Base-by-base conservation (phyloP, 2,329 filamentous ascomycete genomes). In the Hyphodiscus sp. region DNA sequence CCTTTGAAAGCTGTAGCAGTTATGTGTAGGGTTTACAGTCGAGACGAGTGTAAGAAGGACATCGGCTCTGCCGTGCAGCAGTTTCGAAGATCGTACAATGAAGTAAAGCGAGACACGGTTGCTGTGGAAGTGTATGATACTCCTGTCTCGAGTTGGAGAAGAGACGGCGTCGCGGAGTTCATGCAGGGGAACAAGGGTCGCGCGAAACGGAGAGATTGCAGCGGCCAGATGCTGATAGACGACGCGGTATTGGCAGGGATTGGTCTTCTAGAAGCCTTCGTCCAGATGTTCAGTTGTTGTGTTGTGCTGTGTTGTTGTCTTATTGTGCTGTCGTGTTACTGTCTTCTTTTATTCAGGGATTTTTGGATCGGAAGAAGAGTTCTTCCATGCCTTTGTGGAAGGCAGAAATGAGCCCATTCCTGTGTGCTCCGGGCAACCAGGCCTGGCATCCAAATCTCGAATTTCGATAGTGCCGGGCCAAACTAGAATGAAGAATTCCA, bases 91-190 rank as follows among this genome's bases (percentile, higher is more conserved):
- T 38, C 16, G 33, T 38, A 10, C 11, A 10, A 38, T 38, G 33
- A 38, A 38, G 33, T 38, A 26, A 26, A 26, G 23, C 8, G 8
- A 26, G 45, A 50, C 26, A 47, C 50, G 56, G 62, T 61, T 62
- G 61, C 58, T 55, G 49, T 57, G 55, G 59, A 54, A 53, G 55
- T 45, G 59, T 49, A 55, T 59, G 57, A 60, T 54, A 58, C 57
- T 38, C 13, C 11, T 38, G 51, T 50, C 47, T 53, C 44, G 49
- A 49, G 49, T 53, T 52, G 58, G 45, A 53, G 54, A 57, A 53
- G 52, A 46, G 52, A 46, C 45, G 33, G 26, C 29, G 42, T 45
- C 16, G 16, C 19, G 20, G 20, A 45, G 11, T 20, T 16, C 23
- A 45, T 7, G 13, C 16, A 15, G 11, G 33, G 11, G 13, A 15